These are phyloP conservation scores for Haplographium delicatum DNA, from an alignment of 495 filamentous ascomycete species.

Conservation along the genomic window DNA sequence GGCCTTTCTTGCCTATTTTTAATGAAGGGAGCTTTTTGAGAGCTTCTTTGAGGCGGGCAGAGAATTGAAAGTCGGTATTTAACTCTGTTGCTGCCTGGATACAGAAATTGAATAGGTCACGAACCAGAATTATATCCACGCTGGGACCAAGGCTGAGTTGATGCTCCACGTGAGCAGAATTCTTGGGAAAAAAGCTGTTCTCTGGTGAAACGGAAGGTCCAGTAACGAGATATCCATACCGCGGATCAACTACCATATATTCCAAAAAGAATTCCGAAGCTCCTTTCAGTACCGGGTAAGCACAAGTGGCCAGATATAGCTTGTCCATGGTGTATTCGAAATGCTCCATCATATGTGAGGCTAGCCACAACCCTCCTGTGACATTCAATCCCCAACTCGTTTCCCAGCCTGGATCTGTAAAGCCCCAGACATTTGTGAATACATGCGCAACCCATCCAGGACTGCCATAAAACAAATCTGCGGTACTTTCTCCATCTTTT, in stretches of 20 bases:
- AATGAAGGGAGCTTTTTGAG: constrained; percentile 33
- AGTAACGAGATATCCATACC: constrained; percentile 28
- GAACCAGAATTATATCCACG: constrained; percentile 39
- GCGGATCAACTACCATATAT: constrained; percentile 34
- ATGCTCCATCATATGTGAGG: constrained; percentile 38
- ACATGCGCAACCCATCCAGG: constrained; percentile 40
- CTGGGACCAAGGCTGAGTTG: constrained; percentile 31
- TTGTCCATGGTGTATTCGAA: constrained; percentile 34
- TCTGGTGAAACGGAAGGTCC: constrained; percentile 41
- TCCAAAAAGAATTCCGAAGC: constrained; percentile 40
- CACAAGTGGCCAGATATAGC: constrained; percentile 21
- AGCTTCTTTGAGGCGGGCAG: constrained; percentile 11
- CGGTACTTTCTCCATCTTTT: constrained; percentile 30
- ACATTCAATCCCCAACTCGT: constrained; percentile 31
- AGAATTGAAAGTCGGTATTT: constrained; percentile 17
- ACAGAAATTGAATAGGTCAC: constrained; percentile 34
- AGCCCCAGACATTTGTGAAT: constrained; percentile 42
- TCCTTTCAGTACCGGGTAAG: constrained; percentile 33
- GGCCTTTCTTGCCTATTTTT: constrained; percentile 35
- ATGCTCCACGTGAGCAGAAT: constrained; percentile 6
- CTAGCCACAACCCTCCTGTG: constrained; percentile 32
- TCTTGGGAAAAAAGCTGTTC: constrained; percentile 31
- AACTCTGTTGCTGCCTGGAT: constrained; percentile 2
- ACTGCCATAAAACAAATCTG: constrained; percentile 40
- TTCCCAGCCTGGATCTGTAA: constrained; percentile 41